phyloP scores from a whole-genome alignment of 2,329 filamentous ascomycete species.

The Penicillium sp. region DNA sequence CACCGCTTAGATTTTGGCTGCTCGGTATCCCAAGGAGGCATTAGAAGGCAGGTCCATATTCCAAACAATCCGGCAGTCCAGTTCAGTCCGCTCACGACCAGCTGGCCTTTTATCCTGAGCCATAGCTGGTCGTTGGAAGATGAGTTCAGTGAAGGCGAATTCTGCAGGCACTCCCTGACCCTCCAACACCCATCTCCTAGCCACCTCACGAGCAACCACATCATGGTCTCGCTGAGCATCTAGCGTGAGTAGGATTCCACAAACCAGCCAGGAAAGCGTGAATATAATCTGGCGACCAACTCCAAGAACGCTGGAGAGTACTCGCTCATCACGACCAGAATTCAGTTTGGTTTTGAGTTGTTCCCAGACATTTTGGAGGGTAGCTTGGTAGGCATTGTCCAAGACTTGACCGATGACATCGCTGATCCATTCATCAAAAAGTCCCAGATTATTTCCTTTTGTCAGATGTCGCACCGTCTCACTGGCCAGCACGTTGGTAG shows the following conservation, averaged over 20 bases:
- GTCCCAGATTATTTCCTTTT: slow-evolving; percentile 17
- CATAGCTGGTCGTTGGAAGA: slow-evolving; percentile 14
- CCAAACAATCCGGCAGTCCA: slow-evolving; percentile 40
- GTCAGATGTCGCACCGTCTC: slow-evolving; percentile 47
- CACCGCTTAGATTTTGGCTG: slow-evolving; percentile 10
- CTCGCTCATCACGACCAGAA: slow-evolving; percentile 6
- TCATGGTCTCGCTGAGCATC: slow-evolving; percentile 43
- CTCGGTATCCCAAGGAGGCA: slow-evolving; percentile 14
- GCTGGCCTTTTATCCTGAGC: background rate
- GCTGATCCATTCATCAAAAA: slow-evolving; percentile 46
- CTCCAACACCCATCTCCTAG: slow-evolving; percentile 40
- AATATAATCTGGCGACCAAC: slow-evolving; percentile 38
- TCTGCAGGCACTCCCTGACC: slow-evolving; percentile 33
- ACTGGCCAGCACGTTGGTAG: slow-evolving; percentile 68
- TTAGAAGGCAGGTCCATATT: slow-evolving; percentile 30
- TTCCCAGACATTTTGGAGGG: slow-evolving; percentile 9
- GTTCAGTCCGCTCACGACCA: slow-evolving; percentile 22
- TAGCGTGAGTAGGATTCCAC: slow-evolving; percentile 39
- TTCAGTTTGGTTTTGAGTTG: slow-evolving; percentile 6
- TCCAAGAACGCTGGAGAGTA: slow-evolving; percentile 23
- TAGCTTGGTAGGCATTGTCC: slow-evolving; percentile 11
- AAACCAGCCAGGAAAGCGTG: slow-evolving; percentile 41
- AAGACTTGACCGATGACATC: slow-evolving; percentile 43
- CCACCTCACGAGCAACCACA: slow-evolving; percentile 37
- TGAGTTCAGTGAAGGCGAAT: slow-evolving; percentile 30